A percentile compares a stretch with the other conserved stretches of the same genome.
Evolutionary conservation across 345 rosid species (phyloP).

Genomic region (Passiflora organensis): DNA sequence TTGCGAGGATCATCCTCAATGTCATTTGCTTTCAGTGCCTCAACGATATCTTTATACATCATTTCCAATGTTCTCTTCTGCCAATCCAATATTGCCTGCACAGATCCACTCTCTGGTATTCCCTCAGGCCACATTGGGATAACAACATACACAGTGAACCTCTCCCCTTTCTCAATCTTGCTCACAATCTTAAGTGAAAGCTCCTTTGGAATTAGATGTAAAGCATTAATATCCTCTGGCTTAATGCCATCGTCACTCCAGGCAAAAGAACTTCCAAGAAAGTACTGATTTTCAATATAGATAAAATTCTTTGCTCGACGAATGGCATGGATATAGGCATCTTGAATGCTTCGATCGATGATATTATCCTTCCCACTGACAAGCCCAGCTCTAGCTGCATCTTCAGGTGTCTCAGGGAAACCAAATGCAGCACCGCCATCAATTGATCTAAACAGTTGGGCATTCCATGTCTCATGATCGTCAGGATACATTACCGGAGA

Average conservation of each 20-base stretch:
- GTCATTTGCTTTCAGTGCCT: slow-evolving; percentile 71
- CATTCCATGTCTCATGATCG: slow-evolving; percentile 87
- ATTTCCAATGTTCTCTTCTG: slow-evolving; percentile 93
- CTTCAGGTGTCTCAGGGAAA: slow-evolving; percentile 94
- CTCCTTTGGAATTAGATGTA: slow-evolving; percentile 92
- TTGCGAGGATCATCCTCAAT: slow-evolving; percentile 69
- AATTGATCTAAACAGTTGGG: slow-evolving; percentile 90
- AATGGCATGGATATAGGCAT: slow-evolving; percentile 88
- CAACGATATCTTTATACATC: slow-evolving; percentile 82
- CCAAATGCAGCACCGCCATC: slow-evolving; percentile 99
- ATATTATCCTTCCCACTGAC: slow-evolving; percentile 94
- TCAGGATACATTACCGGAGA: slow-evolving; percentile 74
- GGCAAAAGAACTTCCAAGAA: slow-evolving; percentile 82
- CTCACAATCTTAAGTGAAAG: slow-evolving; percentile 87
- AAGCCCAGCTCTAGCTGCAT: slow-evolving; percentile 90
- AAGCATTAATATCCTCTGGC: slow-evolving; percentile 80
- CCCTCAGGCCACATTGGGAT: slow-evolving; percentile 99
- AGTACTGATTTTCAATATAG: slow-evolving; percentile 93
- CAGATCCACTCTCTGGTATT: slow-evolving; percentile 82
- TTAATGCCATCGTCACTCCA: slow-evolving; percentile 85
- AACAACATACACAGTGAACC: slow-evolving; percentile 75
- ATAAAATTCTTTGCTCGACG: slow-evolving; percentile 93
- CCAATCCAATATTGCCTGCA: slow-evolving; percentile 96
- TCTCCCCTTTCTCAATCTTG: slow-evolving; percentile 86
- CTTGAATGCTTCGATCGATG: slow-evolving; percentile 94